Evolutionary conservation across 805 yeast genomes (phyloP), one percentile per base, ranked within the genome.

Genomic region (Candida ulmi): DNA sequence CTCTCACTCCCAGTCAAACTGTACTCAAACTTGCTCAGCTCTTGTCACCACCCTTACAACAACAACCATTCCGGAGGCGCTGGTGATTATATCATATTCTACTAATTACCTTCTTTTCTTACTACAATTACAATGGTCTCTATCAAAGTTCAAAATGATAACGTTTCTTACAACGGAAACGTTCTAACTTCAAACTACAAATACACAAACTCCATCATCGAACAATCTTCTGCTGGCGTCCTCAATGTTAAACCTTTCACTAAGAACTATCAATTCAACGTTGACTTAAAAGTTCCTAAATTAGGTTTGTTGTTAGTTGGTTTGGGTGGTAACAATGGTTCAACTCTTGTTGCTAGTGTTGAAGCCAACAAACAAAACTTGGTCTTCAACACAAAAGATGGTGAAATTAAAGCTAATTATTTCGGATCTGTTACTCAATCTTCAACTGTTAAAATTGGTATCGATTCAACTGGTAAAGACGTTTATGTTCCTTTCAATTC

Each of bases 391-490:
- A 88, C 84, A 54, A 88, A 88, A 66, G 80, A 80, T 40, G 95
- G 96, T 38, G 71, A 69, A 19, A 72, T 78, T 35, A 71, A 71
- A 47, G 72, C 81, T 41, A 90, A 88, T 66, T 90, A 88, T 63
- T 90, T 75, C 52, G 98, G 98, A 41, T 87, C 96, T 5, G 96
- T 90, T 40, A 91, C 97, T 38, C 98, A 90, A 69, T 69, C 95
- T 16, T 78, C 96, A 16, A 90, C 97, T 33, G 69, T 90, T 47
- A 88, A 88, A 66, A 74, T 90, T 29, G 98, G 98, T 53, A 76
- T 88, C 41, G 96, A 90, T 59, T 48, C 61, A 23, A 61, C 73
- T 16, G 96, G 96, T 41, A 78, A 80, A 51, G 98, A 90, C 56
- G 84, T 87, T 25, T 90, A 84, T 57, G 95, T 90, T 37, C 97